Base-by-base conservation (phyloP, 1,284 basidiomycete species). In the Naganishia albida region DNA sequence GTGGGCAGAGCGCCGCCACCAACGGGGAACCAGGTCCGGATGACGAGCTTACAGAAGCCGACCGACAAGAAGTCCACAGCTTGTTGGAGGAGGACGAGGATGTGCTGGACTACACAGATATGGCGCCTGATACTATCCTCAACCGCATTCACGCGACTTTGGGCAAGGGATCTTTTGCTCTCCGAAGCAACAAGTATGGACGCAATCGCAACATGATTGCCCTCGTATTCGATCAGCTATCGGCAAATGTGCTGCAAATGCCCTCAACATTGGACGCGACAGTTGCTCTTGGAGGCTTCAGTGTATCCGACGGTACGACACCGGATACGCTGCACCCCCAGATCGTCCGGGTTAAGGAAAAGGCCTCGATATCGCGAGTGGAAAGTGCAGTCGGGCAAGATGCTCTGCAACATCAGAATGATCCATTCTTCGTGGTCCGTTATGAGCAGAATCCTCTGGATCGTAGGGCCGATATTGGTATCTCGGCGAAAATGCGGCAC, bases 371-470 rank as follows among this genome's bases (percentile, higher is more conserved):
- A 6, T 26, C 72, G 20, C 56, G 72, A 8, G 42, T 59, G 15
- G 54, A 65, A 15, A 68, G 68, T 4, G 73, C 74, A n/a, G 59
- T 74, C 20, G 34, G 34, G 34, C 34, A 34, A 34, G 72, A 75
- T 51, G 74, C 72, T 18, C 71, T 75, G 28, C 67, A 63, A 15
- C 70, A 70, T 8, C 66, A 64, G 7, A 65, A 83, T 23, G 86
- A 91, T 59, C 90, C 94, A 1, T 98, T 99, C 83, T 93, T 99
- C 78, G 91, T 85, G 71, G 80, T 96, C 72, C 91, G 90, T 74
- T 91, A 94, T 71, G 97, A 99, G 80, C 87, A 88, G 67, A 94
- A 93, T 71, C 97, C 96, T 8, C 81, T 98, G 48, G 93, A 98
- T 77, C 88, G 89, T 62, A 87, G 92, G 50, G 94, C 97, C 40